phyloP scores from a whole-genome alignment of 2,329 filamentous ascomycete genomes.

The Coniella lustricola region DNA sequence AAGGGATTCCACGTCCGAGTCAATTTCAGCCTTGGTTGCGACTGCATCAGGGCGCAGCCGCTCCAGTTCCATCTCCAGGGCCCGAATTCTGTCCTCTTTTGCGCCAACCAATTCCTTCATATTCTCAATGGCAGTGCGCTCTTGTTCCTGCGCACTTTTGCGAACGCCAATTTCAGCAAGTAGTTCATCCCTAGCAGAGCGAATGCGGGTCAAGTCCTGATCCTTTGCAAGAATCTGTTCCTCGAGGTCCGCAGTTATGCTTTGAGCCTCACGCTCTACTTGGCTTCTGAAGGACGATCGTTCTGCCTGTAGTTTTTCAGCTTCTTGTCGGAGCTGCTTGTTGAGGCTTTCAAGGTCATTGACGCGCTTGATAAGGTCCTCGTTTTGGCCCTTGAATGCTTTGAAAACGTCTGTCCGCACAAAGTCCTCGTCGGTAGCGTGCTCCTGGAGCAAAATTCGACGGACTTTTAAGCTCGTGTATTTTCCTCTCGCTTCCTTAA shows the following conservation, averaged over 20 bases:
- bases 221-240: constrained; percentile 74
- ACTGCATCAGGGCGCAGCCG: constrained; percentile 52
- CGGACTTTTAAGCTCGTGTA: constrained; percentile 65
- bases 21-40: constrained; percentile 36
- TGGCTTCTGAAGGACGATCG: constrained; percentile 73
- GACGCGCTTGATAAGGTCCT: constrained; percentile 85
- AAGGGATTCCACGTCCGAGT: constrained; percentile 49
- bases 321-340: constrained; percentile 74
- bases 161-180: constrained; percentile 73
- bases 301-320: constrained; percentile 78
- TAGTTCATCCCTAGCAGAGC: constrained; percentile 78
- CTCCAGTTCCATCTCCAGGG: constrained; percentile 76
- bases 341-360: constrained; percentile 90
- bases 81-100: constrained; percentile 70
- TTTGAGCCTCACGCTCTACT: constrained; percentile 73
- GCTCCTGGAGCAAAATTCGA: constrained; percentile 61
- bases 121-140: constrained; percentile 61
- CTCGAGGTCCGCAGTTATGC: constrained; percentile 69
- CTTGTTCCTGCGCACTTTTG: constrained; percentile 72
- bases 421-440: constrained; percentile 85
- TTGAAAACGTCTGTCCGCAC: constrained; percentile 91
- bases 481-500: constrained; percentile 67
- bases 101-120: constrained; percentile 74
- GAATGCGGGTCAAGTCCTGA: constrained; percentile 76
- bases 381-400: constrained; percentile 79